Percentiles rank a stretch among this genome's conserved stretches.
Evolutionary conservation across 495 filamentous ascomycete genomes (phyloP).

Genomic region (Aspergillus olivimuriae): DNA sequence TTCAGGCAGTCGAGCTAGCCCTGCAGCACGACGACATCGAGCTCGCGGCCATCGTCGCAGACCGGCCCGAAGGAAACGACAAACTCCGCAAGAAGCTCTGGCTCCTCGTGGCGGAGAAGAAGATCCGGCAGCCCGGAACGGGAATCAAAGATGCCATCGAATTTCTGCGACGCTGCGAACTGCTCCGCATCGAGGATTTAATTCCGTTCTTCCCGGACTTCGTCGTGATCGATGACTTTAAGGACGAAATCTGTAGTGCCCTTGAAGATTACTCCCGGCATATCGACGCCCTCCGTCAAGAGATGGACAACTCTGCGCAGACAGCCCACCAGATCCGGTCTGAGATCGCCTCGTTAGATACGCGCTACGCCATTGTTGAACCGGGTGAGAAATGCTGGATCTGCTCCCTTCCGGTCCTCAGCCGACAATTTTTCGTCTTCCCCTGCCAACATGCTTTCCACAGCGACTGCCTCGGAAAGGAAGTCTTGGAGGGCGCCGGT

Average conservation of each 20-base stretch:
- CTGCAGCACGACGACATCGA: slow-evolving; percentile 84
- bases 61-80: slow-evolving; percentile 68
- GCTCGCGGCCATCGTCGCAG: slow-evolving; percentile 83
- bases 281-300: slow-evolving; percentile 82
- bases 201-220: slow-evolving; percentile 99
- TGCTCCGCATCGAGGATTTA: slow-evolving; percentile 90
- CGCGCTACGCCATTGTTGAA: slow-evolving; percentile 91
- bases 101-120: slow-evolving; percentile 88
- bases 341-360: slow-evolving; percentile 77
- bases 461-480: slow-evolving; percentile 80
- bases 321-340: slow-evolving; percentile 84
- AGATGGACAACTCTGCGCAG: slow-evolving; percentile 89
- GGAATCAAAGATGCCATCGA: slow-evolving; percentile 94
- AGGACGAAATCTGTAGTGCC: slow-evolving; percentile 91
- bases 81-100: slow-evolving; percentile 89
- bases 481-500: slow-evolving; percentile 67
- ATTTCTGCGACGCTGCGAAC: slow-evolving; percentile 83
- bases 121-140: slow-evolving; percentile 68
- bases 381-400: slow-evolving; percentile 90
- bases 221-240: slow-evolving; percentile 98
- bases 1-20: slow-evolving; percentile 86
- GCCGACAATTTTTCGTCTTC: slow-evolving; percentile 93
- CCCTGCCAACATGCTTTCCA: slow-evolving; percentile 98
- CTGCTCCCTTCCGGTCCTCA: slow-evolving; percentile 78
- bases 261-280: slow-evolving; percentile 85